phyloP scores from a whole-genome alignment of 2,329 filamentous ascomycete species.

The Intubia oerlemansii region DNA sequence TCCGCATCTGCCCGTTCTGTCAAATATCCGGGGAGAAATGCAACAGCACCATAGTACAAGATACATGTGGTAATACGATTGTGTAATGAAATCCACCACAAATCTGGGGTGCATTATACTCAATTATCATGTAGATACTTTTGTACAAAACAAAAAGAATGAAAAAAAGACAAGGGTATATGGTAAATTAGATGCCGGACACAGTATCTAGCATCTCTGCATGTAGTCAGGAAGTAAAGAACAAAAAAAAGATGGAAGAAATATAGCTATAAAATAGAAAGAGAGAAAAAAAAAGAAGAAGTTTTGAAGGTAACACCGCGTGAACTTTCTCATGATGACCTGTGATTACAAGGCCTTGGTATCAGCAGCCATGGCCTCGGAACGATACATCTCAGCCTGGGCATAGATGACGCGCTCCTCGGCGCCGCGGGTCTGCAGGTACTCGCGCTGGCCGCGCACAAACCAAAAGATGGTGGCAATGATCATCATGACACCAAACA shows the following conservation, averaged over 20 bases:
- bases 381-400: slow-evolving; percentile 1
- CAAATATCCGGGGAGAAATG: too few relatives aligned
- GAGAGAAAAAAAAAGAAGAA: not conserved
- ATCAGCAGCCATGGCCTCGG: not conserved
- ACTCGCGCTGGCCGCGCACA: slow-evolving; percentile 5
- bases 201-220: too few relatives aligned
- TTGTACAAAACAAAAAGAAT: not conserved
- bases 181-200: not conserved
- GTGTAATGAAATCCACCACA: too few relatives aligned
- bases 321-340: too few relatives aligned
- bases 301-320: too few relatives aligned
- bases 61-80: not conserved
- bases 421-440: slow-evolving; percentile 3
- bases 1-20: too few relatives aligned
- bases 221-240: not conserved
- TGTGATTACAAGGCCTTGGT: slow-evolving; percentile 1
- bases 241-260: not conserved
- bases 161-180: not conserved
- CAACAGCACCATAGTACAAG: too few relatives aligned
- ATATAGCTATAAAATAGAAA: not conserved
- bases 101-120: too few relatives aligned
- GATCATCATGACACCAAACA: slow-evolving; percentile 7
- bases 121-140: not conserved
- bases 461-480: slow-evolving; percentile 7
- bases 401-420: slow-evolving; percentile 4